phyloP scores from a whole-genome alignment of 352 stramenopile species.

The Pythium folliculosum region DNA sequence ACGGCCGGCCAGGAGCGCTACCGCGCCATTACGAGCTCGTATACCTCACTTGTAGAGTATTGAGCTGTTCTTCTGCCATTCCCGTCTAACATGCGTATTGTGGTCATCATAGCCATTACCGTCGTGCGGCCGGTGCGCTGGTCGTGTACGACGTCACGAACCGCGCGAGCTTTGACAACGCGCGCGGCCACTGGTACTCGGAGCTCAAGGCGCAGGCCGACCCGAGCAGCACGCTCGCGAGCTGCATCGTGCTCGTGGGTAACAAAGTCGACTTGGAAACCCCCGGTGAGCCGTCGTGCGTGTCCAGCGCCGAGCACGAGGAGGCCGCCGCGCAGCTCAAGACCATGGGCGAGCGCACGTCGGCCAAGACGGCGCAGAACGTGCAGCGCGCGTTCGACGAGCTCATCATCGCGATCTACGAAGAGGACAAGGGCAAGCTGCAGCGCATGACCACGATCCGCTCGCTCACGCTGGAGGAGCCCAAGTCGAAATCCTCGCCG shows the following conservation, averaged over 20 bases:
- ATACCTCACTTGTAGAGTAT: constrained; percentile 12
- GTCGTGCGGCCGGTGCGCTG: constrained; percentile 66
- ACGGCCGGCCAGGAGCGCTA: constrained; percentile 80
- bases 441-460: constrained; percentile 39
- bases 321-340: constrained; percentile 38
- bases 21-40: constrained; percentile 84
- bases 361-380: constrained; percentile 68
- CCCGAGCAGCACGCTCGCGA: constrained; percentile 60
- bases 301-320: constrained; percentile 46
- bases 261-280: constrained; percentile 74
- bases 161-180: constrained; percentile 64
- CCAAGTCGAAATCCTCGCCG: background rate
- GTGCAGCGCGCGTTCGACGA: constrained; percentile 71
- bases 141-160: constrained; percentile 82
- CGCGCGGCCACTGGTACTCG: constrained; percentile 71
- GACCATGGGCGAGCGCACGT: constrained; percentile 59
- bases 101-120: constrained; percentile 52
- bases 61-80: background rate
- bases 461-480: constrained; percentile 43
- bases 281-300: constrained; percentile 18
- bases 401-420: constrained; percentile 71
- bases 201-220: constrained; percentile 69
- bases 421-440: constrained; percentile 53
- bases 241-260: constrained; percentile 75
- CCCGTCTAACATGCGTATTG: background rate